Evolutionary conservation across 768 basidiomycete species (phyloP), one percentile per base, ranked within the genome.

Genomic region (Macrolepiota fuliginosa): DNA sequence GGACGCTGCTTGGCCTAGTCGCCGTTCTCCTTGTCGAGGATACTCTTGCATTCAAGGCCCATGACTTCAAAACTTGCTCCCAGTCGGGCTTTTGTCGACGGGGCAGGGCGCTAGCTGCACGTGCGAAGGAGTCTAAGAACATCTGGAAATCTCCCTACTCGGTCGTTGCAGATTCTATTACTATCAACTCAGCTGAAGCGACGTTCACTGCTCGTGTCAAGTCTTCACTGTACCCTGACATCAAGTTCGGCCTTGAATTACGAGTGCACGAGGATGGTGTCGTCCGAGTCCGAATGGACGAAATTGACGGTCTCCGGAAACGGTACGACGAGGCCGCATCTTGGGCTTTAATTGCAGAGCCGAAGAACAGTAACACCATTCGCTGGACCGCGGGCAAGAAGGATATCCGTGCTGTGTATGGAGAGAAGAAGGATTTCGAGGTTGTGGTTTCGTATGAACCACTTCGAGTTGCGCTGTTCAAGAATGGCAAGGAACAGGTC

Each of bases 61-160:
- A 89, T 62, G 94, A 98, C 74, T 99, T 96, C 83, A 98, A 97
- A 75, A 93, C 87, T 61, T 98, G 97, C 70, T 81, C 83, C n/a
- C 93, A 98, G 74, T 85, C 94, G 0, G 95, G 92, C 19, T 98
- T 99, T 76, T 98, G 97, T 79, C 85, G 92, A 63, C 73, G 79
- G 64, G 94, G 95, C 55, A 87, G 96, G 51, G 91, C 90, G 0
- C 84, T 99, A 49, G 84, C 94, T 61, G 78, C 82, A 9, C 86
- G 93, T 51, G 90, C 92, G 4, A 77, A 77, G 42, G 84, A 83
- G 56, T 79, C 81, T 7, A 73, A 74, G 32, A 72, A 78, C 12
- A 73, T 79, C 3, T 98, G 95, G 91, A 79, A 74, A 40, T 97
- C 96, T 0, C 96, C 96, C 1, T 99, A 98, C 79, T 85, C 88